Base-by-base conservation (phyloP, 1,284 basidiomycete species). In the Cutaneotrichosporon sp. region DNA sequence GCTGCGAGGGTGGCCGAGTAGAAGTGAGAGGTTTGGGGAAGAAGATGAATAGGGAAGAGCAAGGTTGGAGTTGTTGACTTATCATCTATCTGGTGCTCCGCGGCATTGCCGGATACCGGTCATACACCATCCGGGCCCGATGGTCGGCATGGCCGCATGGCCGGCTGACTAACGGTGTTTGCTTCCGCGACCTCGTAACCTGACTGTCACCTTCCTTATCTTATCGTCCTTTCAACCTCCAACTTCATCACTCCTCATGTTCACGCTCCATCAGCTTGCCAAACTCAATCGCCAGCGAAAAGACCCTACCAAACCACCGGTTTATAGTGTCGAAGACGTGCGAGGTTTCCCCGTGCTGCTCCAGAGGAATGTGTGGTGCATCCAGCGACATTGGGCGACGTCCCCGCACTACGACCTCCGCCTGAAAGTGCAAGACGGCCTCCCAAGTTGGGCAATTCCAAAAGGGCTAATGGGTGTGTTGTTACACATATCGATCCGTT, bases 331-430 rank as follows among this genome's bases (percentile, higher is more conserved):
- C 7, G 63, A 67, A 2, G 72, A 75, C 3, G 43, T 71, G 10
- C 47, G 64, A 8, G 25, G 46, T 20, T 77, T 71, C 50, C 73
- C 75, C 2, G 73, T 66, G 3, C 56, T 77, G 42, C 54, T 52
- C 29, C 68, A 65, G 33, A 50, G 71, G 22, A 77, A 77, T 57
- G 73, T 75, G 46, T 77, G 72, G 70, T 75, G 73, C 56, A 72
- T 77, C 5, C 74, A 77, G 55, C 57, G 75, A 34, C 75, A 77
- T 60, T 71, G 71, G 56, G 75, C 75, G 7, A 18, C 56, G 72
- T 72, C 75, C 2, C 70, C 72, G 14, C 75, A 77, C 43, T 77
- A 77, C 49, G 75, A 77, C 60, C 62, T 77, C 0, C 46, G 75
- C 14, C 65, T 77, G 59, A 72, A 74, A 46, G 50, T 77, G 18